Evolutionary conservation across 2,329 filamentous ascomycete genomes (phyloP).

Genomic region (Epichloe aotearoae): DNA sequence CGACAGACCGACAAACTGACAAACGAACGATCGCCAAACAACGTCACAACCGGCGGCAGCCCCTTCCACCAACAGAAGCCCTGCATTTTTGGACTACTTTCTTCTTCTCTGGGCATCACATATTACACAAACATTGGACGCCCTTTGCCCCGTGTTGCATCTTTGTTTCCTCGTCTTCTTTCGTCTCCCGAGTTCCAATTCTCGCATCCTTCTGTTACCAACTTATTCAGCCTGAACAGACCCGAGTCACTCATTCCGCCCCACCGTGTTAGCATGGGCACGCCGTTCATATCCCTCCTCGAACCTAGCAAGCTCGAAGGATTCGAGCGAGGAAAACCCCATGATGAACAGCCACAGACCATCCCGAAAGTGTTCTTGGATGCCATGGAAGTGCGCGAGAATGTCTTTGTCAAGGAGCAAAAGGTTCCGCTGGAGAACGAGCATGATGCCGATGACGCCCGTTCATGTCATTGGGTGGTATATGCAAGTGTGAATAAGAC

Average conservation of each 20-base stretch:
- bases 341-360: constrained; percentile 29
- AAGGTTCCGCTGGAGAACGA: constrained; percentile 51
- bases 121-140: too few species aligned
- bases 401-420: constrained; percentile 50
- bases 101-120: background rate
- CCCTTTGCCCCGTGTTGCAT: background rate
- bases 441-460: constrained; percentile 65
- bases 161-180: background rate
- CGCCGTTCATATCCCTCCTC: constrained; percentile 34
- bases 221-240: background rate
- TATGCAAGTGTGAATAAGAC: constrained; percentile 51
- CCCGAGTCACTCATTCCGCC: background rate
- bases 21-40: background rate
- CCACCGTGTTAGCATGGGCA: constrained; percentile 25
- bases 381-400: constrained; percentile 47
- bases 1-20: background rate
- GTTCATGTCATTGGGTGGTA: constrained; percentile 78
- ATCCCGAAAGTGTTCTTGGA: constrained; percentile 46
- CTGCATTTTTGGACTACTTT: background rate
- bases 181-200: too few species aligned
- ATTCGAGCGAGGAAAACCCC: constrained; percentile 28
- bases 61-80: background rate
- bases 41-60: background rate
- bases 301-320: constrained; percentile 35
- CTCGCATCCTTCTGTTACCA: background rate